These are phyloP conservation scores for Eruca vesicaria DNA, from an alignment of 441 rosid genomes.

Conservation along the genomic window DNA sequence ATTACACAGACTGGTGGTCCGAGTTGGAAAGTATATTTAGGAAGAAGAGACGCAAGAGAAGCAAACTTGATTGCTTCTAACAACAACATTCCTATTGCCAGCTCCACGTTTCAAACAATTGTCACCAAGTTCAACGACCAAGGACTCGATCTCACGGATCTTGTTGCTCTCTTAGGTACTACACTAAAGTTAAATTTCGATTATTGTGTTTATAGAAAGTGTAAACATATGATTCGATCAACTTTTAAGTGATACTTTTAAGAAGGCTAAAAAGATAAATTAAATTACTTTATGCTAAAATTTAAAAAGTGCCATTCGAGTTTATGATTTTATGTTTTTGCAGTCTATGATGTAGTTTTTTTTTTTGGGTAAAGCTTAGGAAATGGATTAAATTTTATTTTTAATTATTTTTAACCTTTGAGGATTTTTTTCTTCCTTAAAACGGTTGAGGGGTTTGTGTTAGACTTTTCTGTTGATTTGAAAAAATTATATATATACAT, in stretches of 20 bases:
- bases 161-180: constrained; percentile 79
- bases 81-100: constrained; percentile 82
- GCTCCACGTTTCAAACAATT: constrained; percentile 74
- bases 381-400: neutral
- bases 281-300: neutral
- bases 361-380: neutral
- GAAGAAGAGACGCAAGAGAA: constrained; percentile 68
- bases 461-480: neutral
- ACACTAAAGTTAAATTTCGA: neutral
- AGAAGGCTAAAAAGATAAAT: neutral
- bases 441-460: neutral
- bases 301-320: neutral
- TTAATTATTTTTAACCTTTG: neutral
- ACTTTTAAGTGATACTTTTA: neutral
- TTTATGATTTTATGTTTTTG: neutral
- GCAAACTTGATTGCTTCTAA: constrained; percentile 88
- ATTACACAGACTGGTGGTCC: constrained; percentile 69
- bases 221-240: neutral
- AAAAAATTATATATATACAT: neutral
- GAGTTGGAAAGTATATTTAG: constrained; percentile 77
- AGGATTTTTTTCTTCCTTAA: neutral
- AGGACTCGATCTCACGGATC: constrained; percentile 71
- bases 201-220: constrained; percentile 50
- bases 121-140: constrained; percentile 70
- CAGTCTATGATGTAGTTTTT: neutral